Base-by-base conservation (phyloP, 1,284 basidiomycete species). In the Ustilago trichophora region DNA sequence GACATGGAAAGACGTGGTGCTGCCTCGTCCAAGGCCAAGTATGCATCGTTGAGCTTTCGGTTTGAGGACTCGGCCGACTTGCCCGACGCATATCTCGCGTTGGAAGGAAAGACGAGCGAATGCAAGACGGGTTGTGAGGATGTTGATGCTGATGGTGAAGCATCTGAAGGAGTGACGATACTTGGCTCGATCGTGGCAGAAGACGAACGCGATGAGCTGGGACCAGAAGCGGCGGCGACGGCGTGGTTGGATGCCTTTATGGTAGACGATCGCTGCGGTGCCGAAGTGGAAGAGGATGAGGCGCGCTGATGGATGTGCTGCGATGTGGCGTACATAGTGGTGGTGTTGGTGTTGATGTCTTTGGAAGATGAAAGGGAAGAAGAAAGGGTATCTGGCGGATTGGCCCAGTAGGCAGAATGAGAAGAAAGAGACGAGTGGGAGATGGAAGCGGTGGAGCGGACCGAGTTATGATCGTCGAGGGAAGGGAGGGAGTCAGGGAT, bases 1-100 rank as follows among this genome's bases (percentile, higher is more conserved):
- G 71, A 75, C 48, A 63, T 73, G 35, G 72, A 75, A 2, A 75
- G 52, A 8, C 72, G 62, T 6, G 70, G 72, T 7, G 53, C 57
- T 12, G 49, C 43, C 26, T 59, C 66, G 21, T 52, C 45, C 12
- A 35, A 15, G 6, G 34, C 25, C 12, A 50, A 36, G 10, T 46
- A 31, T 8, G 50, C 34, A 10, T 51, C 41, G 15, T 25, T 33
- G 34, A 48, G 34, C 15, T n/a, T 13, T 21, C 11, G 26, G 16
- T 31, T 16, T 27, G 38, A 29, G 7, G 56, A 22, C 12, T 21
- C 21, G 8, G 27, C 13, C 6, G 34, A 26, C 22, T 37, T 42
- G 29, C 13, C 18, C 7, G 27, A 13, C 25, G 31, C 29, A 22
- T 7, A 27, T 15, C 6, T 13, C 34, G 18, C 24, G 26, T 1